These are phyloP conservation scores for Pulveroboletus ravenelii DNA, from an alignment of 768 basidiomycete species.

Conservation along the genomic window DNA sequence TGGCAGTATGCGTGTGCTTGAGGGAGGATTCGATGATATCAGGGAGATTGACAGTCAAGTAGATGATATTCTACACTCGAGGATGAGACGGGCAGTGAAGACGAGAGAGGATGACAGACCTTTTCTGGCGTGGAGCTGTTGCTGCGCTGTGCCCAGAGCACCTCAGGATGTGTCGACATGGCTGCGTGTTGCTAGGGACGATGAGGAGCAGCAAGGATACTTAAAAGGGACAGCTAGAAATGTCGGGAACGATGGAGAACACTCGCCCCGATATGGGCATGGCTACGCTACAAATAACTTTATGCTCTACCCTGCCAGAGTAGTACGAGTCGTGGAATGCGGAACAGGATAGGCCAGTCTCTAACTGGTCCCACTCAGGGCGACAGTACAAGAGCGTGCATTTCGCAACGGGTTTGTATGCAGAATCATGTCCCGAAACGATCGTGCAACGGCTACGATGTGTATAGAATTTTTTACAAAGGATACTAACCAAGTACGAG, in stretches of 20 bases:
- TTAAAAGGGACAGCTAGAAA: conserved; percentile 21
- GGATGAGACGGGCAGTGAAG: not conserved
- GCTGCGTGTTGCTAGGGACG: conserved; percentile 10
- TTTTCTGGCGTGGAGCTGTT: conserved; percentile 59
- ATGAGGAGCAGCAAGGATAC: not conserved
- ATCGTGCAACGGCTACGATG: too few relatives aligned
- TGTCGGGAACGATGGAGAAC: conserved; percentile 32
- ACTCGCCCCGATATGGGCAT: conserved; percentile 15
- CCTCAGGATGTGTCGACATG: conserved; percentile 70
- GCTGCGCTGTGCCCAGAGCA: conserved; percentile 94
- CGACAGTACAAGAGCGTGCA: too few relatives aligned
- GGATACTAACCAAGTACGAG: not conserved
- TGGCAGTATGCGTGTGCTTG: conserved; percentile 54
- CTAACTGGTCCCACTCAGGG: too few relatives aligned
- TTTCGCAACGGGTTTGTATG: too few relatives aligned
- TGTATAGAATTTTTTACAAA: conserved; percentile 12
- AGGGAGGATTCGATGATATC: conserved; percentile 60
- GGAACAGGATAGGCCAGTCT: too few relatives aligned
- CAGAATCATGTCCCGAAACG: too few relatives aligned
- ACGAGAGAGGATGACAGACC: conserved; percentile 37
- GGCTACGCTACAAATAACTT: too few relatives aligned
- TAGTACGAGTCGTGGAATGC: too few relatives aligned
- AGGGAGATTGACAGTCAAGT: conserved; percentile 78
- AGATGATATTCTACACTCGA: conserved; percentile 70
- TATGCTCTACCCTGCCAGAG: too few relatives aligned